Percentiles rank a stretch among this genome's conserved stretches.
phyloP scores from a whole-genome alignment of 352 stramenopile species.

The Plasmopara muralis region DNA sequence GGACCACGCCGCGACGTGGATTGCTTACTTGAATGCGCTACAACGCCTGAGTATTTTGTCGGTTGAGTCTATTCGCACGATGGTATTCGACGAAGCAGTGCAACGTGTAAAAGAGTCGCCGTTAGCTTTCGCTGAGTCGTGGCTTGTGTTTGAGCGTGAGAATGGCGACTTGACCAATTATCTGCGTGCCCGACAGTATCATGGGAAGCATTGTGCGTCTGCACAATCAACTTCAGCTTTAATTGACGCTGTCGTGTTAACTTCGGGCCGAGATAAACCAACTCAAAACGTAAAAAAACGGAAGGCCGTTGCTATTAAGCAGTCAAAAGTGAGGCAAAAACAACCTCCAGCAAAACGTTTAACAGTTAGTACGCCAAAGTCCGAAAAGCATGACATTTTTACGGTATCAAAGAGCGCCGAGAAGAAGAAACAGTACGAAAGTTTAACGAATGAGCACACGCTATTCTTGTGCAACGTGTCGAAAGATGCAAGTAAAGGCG shows the following conservation, averaged over 20 bases:
- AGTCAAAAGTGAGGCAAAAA: constrained; percentile 7
- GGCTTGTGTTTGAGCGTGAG: constrained; percentile 50
- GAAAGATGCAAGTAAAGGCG: constrained; percentile 47
- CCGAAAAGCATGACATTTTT: constrained; percentile 4
- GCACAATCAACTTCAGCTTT: background rate
- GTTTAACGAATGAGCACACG: constrained; percentile 53
- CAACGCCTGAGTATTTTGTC: constrained; percentile 19
- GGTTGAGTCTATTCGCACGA: constrained; percentile 17
- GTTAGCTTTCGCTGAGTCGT: constrained; percentile 29
- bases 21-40: constrained; percentile 41
- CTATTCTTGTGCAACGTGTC: constrained; percentile 63
- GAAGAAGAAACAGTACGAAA: constrained; percentile 31
- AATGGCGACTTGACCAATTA: constrained; percentile 34
- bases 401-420: constrained; percentile 4
- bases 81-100: constrained; percentile 37
- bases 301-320: constrained; percentile 9
- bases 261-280: constrained; percentile 11
- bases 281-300: constrained; percentile 17
- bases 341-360: constrained; percentile 18
- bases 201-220: constrained; percentile 18
- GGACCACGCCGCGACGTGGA: constrained; percentile 31
- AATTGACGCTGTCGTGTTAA: background rate
- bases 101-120: constrained; percentile 30
- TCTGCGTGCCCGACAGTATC: constrained; percentile 24
- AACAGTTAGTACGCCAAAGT: constrained; percentile 9